Base-by-base conservation (phyloP, 2,329 filamentous ascomycete species). In the Hymenoscyphus repandus region DNA sequence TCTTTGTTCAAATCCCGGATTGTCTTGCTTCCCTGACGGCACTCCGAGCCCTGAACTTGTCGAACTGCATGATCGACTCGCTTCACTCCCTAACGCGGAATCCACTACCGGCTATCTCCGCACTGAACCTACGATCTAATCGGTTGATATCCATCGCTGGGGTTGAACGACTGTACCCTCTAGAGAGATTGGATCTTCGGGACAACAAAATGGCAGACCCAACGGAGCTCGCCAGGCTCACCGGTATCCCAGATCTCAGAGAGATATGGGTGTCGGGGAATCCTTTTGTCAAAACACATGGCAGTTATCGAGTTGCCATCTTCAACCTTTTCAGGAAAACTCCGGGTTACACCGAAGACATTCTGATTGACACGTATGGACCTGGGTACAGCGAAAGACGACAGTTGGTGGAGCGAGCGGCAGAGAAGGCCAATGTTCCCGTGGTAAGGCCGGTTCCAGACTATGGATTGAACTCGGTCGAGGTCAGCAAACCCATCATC, bases 61-160 rank as follows among this genome's bases (percentile, higher is more conserved):
- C 92, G 3, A 88, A 95, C 63, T 97, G 92, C 76, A 96, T 97
- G 91, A 97, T 99, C 56, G 88, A 92, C 61, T 93, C 90, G 13
- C 76, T 99, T 50, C 88, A 95, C 62, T 96, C 92, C 1, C 75
- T 99, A 38, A 84, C 84, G 2, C 83, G 87, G 56, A 93, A 86
- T 62, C 90, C 93, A 11, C 77, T 99, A 5, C 92, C 93, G 27
- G 92, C 93, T 17, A 96, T 99, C 56, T 95, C 88, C 1, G 91
- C 91, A 1, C 75, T 99, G 51, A 97, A 97, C 64, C 79, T 99
- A 49, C 85, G 92, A 51, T 88, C 83, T 45, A 99, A 99, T 67
- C 83, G 91, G 41, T 78, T 99, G 52, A 79, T 83, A 52, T 95
- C 90, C 2, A 79, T 99, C 52, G 90, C 90, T 30, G 93, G 93